phyloP scores from a whole-genome alignment of 306 rosid species.

The Ormosia emarginata region DNA sequence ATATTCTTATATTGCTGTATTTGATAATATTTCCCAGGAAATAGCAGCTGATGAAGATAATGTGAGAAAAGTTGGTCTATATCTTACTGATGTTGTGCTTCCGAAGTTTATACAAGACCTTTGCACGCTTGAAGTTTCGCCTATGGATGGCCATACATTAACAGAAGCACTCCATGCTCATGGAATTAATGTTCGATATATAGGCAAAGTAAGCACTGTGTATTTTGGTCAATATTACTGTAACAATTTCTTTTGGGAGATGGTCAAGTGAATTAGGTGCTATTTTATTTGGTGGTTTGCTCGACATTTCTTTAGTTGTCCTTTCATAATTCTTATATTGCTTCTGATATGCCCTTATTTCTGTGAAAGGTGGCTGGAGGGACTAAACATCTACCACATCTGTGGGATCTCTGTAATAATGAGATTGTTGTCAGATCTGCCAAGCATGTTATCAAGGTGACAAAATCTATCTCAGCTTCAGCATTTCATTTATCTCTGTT shows the following conservation, averaged over 20 bases:
- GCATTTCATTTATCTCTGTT: not conserved
- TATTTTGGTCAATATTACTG: slow-evolving; percentile 9
- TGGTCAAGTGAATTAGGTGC: slow-evolving; percentile 1
- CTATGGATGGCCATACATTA: slow-evolving; percentile 98
- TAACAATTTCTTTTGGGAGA: not conserved
- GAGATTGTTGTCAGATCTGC: slow-evolving; percentile 96
- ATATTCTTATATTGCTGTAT: slow-evolving; percentile 17
- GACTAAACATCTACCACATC: slow-evolving; percentile 89
- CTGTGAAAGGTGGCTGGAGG: slow-evolving; percentile 81
- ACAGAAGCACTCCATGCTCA: slow-evolving; percentile 98
- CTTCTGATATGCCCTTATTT: slow-evolving; percentile 24
- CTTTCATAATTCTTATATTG: slow-evolving; percentile 3
- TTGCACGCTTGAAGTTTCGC: slow-evolving; percentile 95
- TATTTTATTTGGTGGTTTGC: not conserved
- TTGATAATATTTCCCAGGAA: slow-evolving; percentile 55
- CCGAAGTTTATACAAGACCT: slow-evolving; percentile 97
- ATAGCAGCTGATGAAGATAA: slow-evolving; percentile 78
- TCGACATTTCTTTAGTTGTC: not conserved
- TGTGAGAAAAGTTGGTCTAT: slow-evolving; percentile 78
- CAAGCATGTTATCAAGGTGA: slow-evolving; percentile 92
- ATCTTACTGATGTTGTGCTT: slow-evolving; percentile 79
- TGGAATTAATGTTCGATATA: slow-evolving; percentile 93
- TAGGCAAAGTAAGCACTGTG: slow-evolving; percentile 70
- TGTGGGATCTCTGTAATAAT: slow-evolving; percentile 89
- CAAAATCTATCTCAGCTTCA: slow-evolving; percentile 12